These are phyloP conservation scores for Leccinum barrowsii DNA, from an alignment of 768 basidiomycete genomes.

Conservation along the genomic window DNA sequence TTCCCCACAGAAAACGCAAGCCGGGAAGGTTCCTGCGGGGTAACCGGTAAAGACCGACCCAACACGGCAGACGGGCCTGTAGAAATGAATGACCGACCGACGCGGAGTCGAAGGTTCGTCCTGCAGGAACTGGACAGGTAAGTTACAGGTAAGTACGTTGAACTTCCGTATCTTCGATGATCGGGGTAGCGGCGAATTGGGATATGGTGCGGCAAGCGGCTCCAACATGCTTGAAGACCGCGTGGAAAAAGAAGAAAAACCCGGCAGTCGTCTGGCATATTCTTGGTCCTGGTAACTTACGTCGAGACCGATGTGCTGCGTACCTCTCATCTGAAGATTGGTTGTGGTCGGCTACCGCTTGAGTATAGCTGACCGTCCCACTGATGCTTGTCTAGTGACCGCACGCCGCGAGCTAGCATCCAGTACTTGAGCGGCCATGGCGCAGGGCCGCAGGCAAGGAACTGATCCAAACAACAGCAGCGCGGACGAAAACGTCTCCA, in stretches of 20 bases:
- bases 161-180: neutral
- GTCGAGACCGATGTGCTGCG: neutral
- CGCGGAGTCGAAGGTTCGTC: neutral
- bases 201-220: neutral
- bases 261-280: neutral
- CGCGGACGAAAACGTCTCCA: too few species aligned
- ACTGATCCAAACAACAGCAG: too few species aligned
- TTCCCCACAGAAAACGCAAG: neutral
- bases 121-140: neutral
- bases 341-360: too few species aligned
- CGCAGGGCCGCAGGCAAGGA: too few species aligned
- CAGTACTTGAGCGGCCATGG: too few species aligned
- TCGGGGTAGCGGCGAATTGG: neutral
- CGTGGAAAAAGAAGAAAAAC: neutral
- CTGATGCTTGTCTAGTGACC: too few species aligned
- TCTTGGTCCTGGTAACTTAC: neutral
- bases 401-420: too few species aligned
- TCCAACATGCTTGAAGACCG: neutral
- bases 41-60: neutral
- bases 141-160: neutral
- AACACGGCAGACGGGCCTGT: neutral
- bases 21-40: neutral
- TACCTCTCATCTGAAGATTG: neutral
- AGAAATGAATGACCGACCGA: neutral
- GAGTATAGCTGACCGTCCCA: too few species aligned